A percentile compares a stretch with the other conserved stretches of the same genome.
These are phyloP conservation scores for Psophocarpus tetragonolobus DNA, from an alignment of 306 rosid species.

Conservation along the genomic window DNA sequence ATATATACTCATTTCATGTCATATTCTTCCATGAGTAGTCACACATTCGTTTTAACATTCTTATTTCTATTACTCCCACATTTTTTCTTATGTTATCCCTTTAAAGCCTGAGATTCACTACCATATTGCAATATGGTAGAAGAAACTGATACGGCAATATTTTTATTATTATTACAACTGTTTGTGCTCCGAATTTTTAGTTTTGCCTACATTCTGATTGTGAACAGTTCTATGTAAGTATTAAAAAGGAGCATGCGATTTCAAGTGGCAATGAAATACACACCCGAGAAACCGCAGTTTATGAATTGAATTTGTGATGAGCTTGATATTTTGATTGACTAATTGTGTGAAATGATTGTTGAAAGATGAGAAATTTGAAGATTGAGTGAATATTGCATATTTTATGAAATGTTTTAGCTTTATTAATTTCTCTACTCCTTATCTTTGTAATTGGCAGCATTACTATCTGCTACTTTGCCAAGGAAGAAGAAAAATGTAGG, in stretches of 20 bases:
- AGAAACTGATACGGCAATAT: not conserved
- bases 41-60: not conserved
- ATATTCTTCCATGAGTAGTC: not conserved
- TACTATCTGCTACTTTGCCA: constrained; percentile 79
- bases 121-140: not conserved
- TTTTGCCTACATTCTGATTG: not conserved
- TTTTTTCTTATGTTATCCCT: not conserved
- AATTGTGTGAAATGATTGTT: not conserved
- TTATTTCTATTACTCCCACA: not conserved
- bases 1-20: not conserved
- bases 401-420: constrained; percentile 2
- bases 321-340: not conserved
- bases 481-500: constrained; percentile 77
- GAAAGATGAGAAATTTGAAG: constrained; percentile 2
- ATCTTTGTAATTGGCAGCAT: constrained; percentile 56
- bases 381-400: constrained; percentile 1
- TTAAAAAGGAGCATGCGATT: constrained; percentile 17
- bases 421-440: constrained; percentile 30
- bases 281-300: not conserved
- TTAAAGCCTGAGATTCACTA: not conserved
- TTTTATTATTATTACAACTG: not conserved
- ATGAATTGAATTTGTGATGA: constrained; percentile 18
- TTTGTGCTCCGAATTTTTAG: not conserved
- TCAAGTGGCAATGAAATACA: not conserved
- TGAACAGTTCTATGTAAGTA: constrained; percentile 5